Base-by-base conservation (phyloP, 176 grass and related monocot species). In the Oryza glumipatula region DNA sequence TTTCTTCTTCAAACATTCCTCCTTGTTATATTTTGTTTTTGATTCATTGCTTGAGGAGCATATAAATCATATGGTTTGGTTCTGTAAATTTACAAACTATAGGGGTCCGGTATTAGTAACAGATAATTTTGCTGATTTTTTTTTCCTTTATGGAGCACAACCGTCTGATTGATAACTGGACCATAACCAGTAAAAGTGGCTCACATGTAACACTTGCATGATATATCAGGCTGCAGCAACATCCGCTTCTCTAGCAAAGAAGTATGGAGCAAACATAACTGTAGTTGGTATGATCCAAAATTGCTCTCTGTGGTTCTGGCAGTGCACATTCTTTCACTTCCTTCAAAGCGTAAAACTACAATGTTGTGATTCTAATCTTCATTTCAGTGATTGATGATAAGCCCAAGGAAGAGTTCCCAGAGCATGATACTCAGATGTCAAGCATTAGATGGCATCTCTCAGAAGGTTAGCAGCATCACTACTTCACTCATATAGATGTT, bases 391-490 rank as follows among this genome's bases (percentile, higher is more conserved):
- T 99, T 74, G 96, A 99, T 67, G 90, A 96, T 85, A 99, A 95
- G 70, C 88, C 94, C 4, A 99, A 99, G 77, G 96, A 96, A 75
- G 89, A 84, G 3, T 68, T 99, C 44, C 96, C 91, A 54, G 94
- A 94, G 72, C 96, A 99, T 76, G 96, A 96, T 84, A 73, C 94
- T 69, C 96, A 96, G 80, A 75, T 99, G 83, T 99, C 94, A 68
- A 94, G 91, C 83, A 96, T 99, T 68, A 78, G 96, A 89, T 96
- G 94, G 94, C 91, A 99, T 64, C 96, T 99, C 77, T 99, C 96
- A 28, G 94, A 99, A 99, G 96, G 96, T 99, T 7, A 46, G 22
- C 17, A 71, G 36, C 45, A 67, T 38, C 36, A 7, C 13, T 45
- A 60, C 85, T 71, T 46, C 51, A 73, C 2, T 60, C 28, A 44